Conservation (phyloP, 805 yeast species). For the Wickerhamomyces chambardii region DNA sequence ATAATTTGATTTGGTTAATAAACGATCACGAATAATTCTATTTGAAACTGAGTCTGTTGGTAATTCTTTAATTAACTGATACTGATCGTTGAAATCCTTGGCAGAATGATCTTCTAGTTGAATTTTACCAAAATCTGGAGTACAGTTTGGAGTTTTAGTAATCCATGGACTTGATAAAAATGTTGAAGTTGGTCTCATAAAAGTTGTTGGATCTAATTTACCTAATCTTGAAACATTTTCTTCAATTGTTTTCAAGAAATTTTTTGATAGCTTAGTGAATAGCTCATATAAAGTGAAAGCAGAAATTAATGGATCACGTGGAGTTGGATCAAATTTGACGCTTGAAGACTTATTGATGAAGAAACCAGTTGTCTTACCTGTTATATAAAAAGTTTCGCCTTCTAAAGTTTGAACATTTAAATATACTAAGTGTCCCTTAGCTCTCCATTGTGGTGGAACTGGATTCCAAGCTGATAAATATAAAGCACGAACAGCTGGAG, state of each 20-base stretch:
- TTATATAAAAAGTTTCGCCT: constrained; percentile 69
- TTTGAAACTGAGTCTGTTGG: constrained; percentile 51
- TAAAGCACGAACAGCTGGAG: constrained; percentile 45
- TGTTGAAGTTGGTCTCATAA: constrained; percentile 50
- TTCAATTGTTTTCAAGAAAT: constrained; percentile 42
- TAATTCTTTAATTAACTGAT: constrained; percentile 73
- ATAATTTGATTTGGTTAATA: constrained; percentile 58
- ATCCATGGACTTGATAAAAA: constrained; percentile 75
- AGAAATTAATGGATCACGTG: constrained; percentile 19
- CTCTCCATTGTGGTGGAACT: constrained; percentile 51
- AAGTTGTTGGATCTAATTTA: constrained; percentile 40
- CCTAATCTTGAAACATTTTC: constrained; percentile 38
- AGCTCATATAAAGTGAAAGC: constrained; percentile 48
- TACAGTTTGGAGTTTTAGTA: constrained; percentile 11
- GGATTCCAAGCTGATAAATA: constrained; percentile 82
- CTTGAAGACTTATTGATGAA: constrained; percentile 63
- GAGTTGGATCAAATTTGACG: constrained; percentile 60
- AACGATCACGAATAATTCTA: constrained; percentile 65
- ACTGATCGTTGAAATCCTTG: constrained; percentile 90
- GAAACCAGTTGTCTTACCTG: constrained; percentile 75
- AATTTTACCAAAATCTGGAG: constrained; percentile 19
- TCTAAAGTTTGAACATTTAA: constrained; percentile 72
- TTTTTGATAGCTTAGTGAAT: constrained; percentile 56
- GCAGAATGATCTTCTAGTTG: constrained; percentile 21
- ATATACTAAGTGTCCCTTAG: constrained; percentile 77